Base-by-base conservation (phyloP, 2,329 filamentous ascomycete genomes). In the Talaromyces sp. region DNA sequence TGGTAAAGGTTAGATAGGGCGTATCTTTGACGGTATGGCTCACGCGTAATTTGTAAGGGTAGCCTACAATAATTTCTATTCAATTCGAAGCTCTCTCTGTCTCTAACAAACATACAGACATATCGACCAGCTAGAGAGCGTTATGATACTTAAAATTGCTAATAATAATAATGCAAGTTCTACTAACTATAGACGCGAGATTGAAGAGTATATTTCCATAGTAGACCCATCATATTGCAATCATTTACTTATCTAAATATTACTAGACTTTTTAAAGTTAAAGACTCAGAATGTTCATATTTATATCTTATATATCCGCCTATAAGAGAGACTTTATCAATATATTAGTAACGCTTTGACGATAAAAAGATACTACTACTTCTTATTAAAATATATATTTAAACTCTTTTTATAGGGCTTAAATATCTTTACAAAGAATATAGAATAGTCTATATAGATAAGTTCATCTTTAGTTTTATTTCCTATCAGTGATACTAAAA, bases 401-500 rank as follows among this genome's bases (percentile, higher is more conserved):
- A 68, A 6, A 73, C 69, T 0, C 65, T 82, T 1, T 79, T 83
- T 57, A 65, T 77, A 8, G 79, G 76, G 0, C 64, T 83, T 42
- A 77, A 83, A 40, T 83, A 68, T 42, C 59, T 83, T 1, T 81
- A 83, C 64, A 76, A 68, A 2, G 76, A 81, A 64, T 81, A 78
- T 68, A 64, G 75, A 9, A 67, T 82, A n/a, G 74, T 81, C 44
- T 79, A 83, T 64, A 78, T 79, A 55, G 79, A 79, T 81, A 67
- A 36, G 64, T 71, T 64, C 65, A 72, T 61, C 74, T 76, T 64
- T 68, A 73, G 8, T 61, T 72, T 63, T 63, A 66, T 57, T 30
- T 64, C 44, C 34, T 0, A 12, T 54, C 50, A 34, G 58, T 59
- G 40, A 23, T 64, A 23, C 27, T 53, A 31, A 23, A 33, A 1